Base-by-base conservation (phyloP, 345 rosid species). In the Arabidopsis arenosa region DNA sequence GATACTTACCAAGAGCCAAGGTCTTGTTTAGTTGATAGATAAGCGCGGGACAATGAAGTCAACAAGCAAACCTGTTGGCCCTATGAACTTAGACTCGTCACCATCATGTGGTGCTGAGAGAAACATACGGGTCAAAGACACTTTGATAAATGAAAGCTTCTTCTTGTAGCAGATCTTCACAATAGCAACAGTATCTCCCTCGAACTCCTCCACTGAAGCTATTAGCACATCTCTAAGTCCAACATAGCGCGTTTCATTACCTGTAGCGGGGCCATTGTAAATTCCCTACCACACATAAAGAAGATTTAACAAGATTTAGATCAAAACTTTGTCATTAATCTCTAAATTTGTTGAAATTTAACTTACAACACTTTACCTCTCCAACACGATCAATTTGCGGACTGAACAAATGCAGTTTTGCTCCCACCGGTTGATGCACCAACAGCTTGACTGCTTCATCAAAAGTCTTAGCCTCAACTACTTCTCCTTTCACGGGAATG, bases 351-450 rank as follows among this genome's bases (percentile, higher is more conserved):
- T 45, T 2, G 5, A 21, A 37, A 33, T 26, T 7, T 10, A 26
- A 48, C 5, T 48, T 66, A 40, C 40, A 45, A 17, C 26, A 67
- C 14, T 40, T 26, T 39, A 66, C 79, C 13, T 75, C 62, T 67
- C 53, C 73, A 41, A 67, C 62, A 59, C 13, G 13, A 67, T 75
- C 73, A 17, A 75, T 5, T 33, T 39, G 44, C 3, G 73, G 79
- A 58, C 17, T 49, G 73, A 75, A 67, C 9, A 67, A 61, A 59
- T 75, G 73, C 32, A 75, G 79, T n/a, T 39, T 67, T 28, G 73
- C 79, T 59, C 79, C 79, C 1, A 66, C 41, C 0, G 73, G 66
- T 66, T 67, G 73, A 2, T 58, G 26, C 53, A 4, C 37, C 5
- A 28, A 28, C 67, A 66, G 23, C 53, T 37, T 2, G 0, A 10